Evolutionary conservation across 2,329 filamentous ascomycete genomes (phyloP), one percentile per base, ranked within the genome.

Genomic region (Verticillium longisporum): DNA sequence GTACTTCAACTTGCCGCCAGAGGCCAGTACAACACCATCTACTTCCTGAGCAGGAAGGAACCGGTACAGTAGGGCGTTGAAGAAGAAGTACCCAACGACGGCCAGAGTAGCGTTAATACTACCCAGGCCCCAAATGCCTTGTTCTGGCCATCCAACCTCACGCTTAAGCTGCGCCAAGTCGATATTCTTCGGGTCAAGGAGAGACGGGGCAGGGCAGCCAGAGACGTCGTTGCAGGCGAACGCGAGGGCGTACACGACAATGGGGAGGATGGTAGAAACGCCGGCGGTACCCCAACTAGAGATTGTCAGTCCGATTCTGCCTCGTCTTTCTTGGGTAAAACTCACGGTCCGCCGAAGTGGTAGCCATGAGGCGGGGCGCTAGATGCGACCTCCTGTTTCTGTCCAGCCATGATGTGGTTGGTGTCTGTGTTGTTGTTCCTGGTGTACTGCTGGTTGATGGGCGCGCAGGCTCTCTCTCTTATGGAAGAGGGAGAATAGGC

Each of bases 211-310:
- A 56, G 94, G 95, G 72, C 95, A 98, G 62, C 95, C 94, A 7
- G 91, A 89, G 65, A 96, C 80, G 73, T 98, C 93, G 77, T 97
- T 98, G 83, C 94, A 97, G 69, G 89, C 80, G 71, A 97, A 96
- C 56, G 88, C 83, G 71, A 94, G 88, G 68, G 87, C 72, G 76
- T 95, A 96, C 68, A 92, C 84, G 65, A 93, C 82, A 53, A 92
- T 63, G 0, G 94, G 94, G 1, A 97, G 85, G 61, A 88, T 88
- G 68, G 96, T 88, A 6, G 90, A 90, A 70, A 98, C 91, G 63
- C 78, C 83, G 63, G 88, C 84, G 38, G 90, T 91, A 61, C 92
- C 93, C 53, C 88, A 80, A 60, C 92, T 64, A 54, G 31, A 4
- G 15, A 6, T n/a, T 15, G 54, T 55, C 26, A 32, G 15, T 15